phyloP scores from a whole-genome alignment of 139 green algal species.

The Pleodorina starrii region DNA sequence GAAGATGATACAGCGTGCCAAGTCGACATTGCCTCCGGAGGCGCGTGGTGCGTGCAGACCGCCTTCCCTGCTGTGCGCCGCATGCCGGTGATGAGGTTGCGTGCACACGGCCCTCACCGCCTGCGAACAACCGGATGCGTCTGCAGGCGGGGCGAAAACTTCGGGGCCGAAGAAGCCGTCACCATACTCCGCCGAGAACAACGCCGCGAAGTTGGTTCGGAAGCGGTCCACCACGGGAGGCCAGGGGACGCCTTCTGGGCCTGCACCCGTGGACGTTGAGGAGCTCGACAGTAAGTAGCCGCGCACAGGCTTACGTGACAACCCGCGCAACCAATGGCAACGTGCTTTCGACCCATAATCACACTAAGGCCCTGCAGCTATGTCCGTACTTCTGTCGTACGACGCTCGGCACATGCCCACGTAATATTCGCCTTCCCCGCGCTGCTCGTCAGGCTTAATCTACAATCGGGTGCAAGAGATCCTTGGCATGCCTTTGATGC shows the following conservation, averaged over 20 bases:
- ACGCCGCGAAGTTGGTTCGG: background rate
- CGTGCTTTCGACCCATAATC: no score
- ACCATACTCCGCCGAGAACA: slow-evolving; percentile 3
- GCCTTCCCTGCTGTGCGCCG: no score
- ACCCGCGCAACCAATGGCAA: no score
- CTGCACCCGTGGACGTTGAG: background rate
- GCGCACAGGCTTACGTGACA: no score
- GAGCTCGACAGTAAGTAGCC: slow-evolving; percentile 36
- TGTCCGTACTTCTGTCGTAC: background rate
- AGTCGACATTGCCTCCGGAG: slow-evolving; percentile 41
- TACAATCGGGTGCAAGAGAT: slow-evolving; percentile 50
- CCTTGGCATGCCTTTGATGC: slow-evolving; percentile 47
- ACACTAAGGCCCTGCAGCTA: no score
- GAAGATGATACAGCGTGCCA: slow-evolving; percentile 46
- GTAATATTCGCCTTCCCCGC: background rate
- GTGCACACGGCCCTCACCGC: no score
- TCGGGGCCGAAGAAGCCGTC: slow-evolving; percentile 19
- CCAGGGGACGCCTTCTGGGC: background rate
- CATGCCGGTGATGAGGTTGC: background rate
- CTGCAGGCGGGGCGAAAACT: background rate
- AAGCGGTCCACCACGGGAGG: background rate
- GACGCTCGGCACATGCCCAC: background rate
- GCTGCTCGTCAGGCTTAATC: slow-evolving; percentile 45
- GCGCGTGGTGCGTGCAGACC: slow-evolving; percentile 27
- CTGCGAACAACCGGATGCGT: background rate